Evolutionary conservation across 108 stramenopile species (phyloP).

Genomic region (Pseudonitzschia pungens): DNA sequence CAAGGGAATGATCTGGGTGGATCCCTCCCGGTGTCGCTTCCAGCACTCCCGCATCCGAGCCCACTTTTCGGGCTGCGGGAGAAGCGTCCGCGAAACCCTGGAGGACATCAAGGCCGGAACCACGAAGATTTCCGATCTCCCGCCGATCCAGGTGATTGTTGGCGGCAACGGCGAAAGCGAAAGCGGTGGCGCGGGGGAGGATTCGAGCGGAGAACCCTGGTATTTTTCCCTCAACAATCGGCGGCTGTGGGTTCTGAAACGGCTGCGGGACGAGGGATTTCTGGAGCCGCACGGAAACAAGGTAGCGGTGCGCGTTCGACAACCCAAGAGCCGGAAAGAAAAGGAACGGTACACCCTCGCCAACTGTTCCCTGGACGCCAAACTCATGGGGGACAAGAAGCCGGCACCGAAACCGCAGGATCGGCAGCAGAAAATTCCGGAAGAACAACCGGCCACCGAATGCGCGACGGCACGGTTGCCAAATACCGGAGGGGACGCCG

Average conservation of each 20-base stretch:
- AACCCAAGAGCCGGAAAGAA: conserved; percentile 67
- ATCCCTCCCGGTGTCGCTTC: conserved; percentile 82
- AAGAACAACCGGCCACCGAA: not conserved
- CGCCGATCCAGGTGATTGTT: conserved; percentile 84
- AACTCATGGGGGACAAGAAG: conserved; percentile 23
- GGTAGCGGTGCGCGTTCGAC: conserved; percentile 65
- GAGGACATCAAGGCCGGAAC: conserved; percentile 70
- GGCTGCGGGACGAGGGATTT: conserved; percentile 72
- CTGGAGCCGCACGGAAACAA: conserved; percentile 38
- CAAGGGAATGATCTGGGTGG: conserved; percentile 48
- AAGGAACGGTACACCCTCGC: conserved; percentile 58
- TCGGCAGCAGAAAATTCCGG: not conserved
- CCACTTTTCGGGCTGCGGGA: conserved; percentile 87
- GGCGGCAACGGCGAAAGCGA: conserved; percentile 30
- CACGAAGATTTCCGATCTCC: conserved; percentile 64
- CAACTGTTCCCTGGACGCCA: conserved; percentile 60
- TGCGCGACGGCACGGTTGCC: not conserved
- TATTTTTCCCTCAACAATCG: conserved; percentile 94
- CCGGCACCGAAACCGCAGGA: not conserved
- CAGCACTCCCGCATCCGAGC: conserved; percentile 90
- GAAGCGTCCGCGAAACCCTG: conserved; percentile 72
- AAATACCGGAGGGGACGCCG: not conserved
- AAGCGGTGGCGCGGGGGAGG: no score
- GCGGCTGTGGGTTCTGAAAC: conserved; percentile 89
- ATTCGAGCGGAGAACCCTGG: conserved; percentile 41